phyloP scores from a whole-genome alignment of 164 flowering plant species.

The Chloranthus sessilifolius region DNA sequence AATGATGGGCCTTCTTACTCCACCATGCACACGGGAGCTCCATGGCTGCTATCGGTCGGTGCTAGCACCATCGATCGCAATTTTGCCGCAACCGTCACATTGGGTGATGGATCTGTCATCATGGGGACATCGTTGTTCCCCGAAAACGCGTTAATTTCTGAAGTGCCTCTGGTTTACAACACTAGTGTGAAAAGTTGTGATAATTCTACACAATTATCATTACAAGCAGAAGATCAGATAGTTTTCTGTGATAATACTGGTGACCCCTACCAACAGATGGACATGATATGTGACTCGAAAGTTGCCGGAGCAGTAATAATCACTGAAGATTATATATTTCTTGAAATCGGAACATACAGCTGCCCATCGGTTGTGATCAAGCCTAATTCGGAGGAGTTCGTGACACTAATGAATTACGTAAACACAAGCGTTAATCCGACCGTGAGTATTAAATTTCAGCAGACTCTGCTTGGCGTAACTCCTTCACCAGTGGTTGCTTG shows the following conservation, averaged over 20 bases:
- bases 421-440: slow-evolving; percentile 12
- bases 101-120: slow-evolving; percentile 15
- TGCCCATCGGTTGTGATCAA: slow-evolving; percentile 27
- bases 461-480: slow-evolving; percentile 33
- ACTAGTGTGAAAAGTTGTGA: slow-evolving; percentile 26
- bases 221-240: slow-evolving; percentile 5
- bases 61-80: slow-evolving; percentile 58
- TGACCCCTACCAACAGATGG: slow-evolving; percentile 3
- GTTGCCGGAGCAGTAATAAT: slow-evolving; percentile 40
- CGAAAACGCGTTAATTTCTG: not conserved
- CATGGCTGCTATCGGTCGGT: slow-evolving; percentile 63
- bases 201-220: slow-evolving; percentile 19
- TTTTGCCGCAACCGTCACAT: slow-evolving; percentile 24
- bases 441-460: slow-evolving; percentile 23
- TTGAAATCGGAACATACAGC: not conserved
- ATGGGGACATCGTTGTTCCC: not conserved
- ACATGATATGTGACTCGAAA: slow-evolving; percentile 11
- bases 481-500: slow-evolving; percentile 46
- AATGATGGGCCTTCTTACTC: slow-evolving; percentile 45
- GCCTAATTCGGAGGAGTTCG: slow-evolving; percentile 13
- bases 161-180: slow-evolving; percentile 28
- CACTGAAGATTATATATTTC: not conserved
- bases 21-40: slow-evolving; percentile 44
- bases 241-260: slow-evolving; percentile 19
- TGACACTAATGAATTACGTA: slow-evolving; percentile 22